These are phyloP conservation scores for Viola odorata DNA, from an alignment of 345 rosid species.

Conservation along the genomic window DNA sequence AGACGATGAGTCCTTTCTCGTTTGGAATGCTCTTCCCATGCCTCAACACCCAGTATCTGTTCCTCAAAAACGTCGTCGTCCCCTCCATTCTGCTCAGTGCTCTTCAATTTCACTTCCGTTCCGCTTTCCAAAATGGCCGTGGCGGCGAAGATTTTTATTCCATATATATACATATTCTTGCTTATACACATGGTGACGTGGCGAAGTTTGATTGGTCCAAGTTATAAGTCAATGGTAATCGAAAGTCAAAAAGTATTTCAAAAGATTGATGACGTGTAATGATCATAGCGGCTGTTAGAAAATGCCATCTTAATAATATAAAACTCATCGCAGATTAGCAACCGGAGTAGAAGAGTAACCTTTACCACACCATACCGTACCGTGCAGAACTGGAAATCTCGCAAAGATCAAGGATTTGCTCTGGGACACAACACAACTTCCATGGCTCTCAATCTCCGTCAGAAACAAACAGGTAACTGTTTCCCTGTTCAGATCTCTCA, in stretches of 20 bases:
- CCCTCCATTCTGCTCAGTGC: background rate
- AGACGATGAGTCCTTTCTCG: conserved; percentile 75
- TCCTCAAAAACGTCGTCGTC: conserved; percentile 23
- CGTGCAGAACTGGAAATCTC: background rate
- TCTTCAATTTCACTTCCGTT: background rate
- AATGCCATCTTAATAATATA: too few relatives aligned
- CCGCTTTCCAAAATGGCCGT: background rate
- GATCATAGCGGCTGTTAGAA: too few relatives aligned
- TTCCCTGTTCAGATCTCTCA: conserved; percentile 1
- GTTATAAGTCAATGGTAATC: too few relatives aligned
- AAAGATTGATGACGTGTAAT: too few relatives aligned
- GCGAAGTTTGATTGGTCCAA: too few relatives aligned
- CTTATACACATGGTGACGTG: too few relatives aligned
- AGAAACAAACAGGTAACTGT: conserved; percentile 79
- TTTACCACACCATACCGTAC: too few relatives aligned
- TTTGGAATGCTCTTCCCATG: conserved; percentile 92
- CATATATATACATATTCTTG: too few relatives aligned
- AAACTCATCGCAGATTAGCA: background rate
- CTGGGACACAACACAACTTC: conserved; percentile 11
- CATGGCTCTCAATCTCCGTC: conserved; percentile 99
- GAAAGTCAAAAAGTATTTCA: too few relatives aligned
- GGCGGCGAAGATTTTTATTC: background rate
- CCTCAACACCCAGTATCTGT: conserved; percentile 73
- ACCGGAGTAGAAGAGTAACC: background rate
- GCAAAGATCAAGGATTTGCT: background rate